Evolutionary conservation across 2,329 filamentous ascomycete genomes (phyloP).

Genomic region (Magnaporthiopsis incrustans): DNA sequence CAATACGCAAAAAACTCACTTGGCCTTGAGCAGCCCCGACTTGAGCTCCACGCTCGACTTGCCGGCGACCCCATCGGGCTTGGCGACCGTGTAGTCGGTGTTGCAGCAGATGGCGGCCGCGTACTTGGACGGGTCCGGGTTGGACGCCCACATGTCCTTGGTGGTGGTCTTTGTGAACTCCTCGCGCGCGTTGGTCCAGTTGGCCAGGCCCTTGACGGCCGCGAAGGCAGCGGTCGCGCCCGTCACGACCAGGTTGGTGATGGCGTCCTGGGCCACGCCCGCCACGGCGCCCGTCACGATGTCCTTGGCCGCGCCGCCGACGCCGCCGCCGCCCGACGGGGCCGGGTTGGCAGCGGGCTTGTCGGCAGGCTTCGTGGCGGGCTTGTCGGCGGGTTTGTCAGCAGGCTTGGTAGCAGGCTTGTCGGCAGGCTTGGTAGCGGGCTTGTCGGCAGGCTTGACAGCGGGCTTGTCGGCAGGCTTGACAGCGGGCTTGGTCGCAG

Average conservation of each 20-base stretch:
- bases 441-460: no score
- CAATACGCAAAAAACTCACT: background rate
- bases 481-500: no score
- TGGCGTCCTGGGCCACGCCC: background rate
- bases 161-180: conserved; percentile 1
- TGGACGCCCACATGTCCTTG: conserved; percentile 1
- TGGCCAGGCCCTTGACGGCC: conserved; percentile 9
- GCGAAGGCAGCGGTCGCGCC: background rate
- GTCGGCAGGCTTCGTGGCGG: no score
- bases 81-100: conserved; percentile 2
- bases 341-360: no score
- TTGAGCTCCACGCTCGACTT: conserved; percentile 8
- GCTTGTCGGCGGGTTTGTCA: no score
- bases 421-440: no score
- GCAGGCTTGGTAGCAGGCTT: no score
- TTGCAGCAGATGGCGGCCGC: conserved; percentile 4
- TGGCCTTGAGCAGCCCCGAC: conserved; percentile 12
- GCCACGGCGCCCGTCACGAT: background rate
- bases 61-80: background rate
- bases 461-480: no score
- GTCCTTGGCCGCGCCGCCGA: background rate
- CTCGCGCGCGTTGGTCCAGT: conserved; percentile 11
- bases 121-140: background rate
- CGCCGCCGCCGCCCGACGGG: no score
- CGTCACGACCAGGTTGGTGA: background rate